Percentiles rank a stretch among this genome's conserved stretches.
phyloP scores from a whole-genome alignment of 2,329 filamentous ascomycete genomes.

The Xylogone sp. region DNA sequence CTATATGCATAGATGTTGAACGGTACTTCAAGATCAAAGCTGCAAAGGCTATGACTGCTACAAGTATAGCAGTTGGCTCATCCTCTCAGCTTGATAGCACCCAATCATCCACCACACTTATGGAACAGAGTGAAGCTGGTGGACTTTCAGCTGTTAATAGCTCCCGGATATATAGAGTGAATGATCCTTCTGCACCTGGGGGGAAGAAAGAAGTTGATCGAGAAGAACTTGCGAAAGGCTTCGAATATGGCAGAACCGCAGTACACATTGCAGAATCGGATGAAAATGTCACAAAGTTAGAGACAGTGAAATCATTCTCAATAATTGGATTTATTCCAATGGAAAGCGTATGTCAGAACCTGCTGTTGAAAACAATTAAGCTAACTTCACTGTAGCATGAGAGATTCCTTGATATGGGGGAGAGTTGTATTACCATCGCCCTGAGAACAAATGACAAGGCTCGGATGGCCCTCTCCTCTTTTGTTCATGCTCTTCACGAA shows the following conservation, averaged over 20 bases:
- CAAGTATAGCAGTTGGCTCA: constrained; percentile 61
- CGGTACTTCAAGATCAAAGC: constrained; percentile 84
- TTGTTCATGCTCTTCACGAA: constrained; percentile 84
- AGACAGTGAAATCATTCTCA: constrained; percentile 70
- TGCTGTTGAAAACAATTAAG: not conserved
- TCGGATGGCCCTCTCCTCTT: constrained; percentile 78
- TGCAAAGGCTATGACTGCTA: constrained; percentile 71
- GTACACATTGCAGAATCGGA: constrained; percentile 87
- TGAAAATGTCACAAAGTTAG: constrained; percentile 81
- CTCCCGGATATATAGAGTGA: constrained; percentile 75
- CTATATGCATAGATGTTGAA: constrained; percentile 81
- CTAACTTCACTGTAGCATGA: constrained; percentile 57
- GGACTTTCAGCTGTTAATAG: constrained; percentile 69
- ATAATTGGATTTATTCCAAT: constrained; percentile 82
- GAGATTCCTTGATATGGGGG: constrained; percentile 80
- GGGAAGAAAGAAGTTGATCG: constrained; percentile 78
- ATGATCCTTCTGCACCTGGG: constrained; percentile 69
- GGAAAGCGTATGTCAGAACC: constrained; percentile 51
- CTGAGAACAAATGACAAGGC: constrained; percentile 78
- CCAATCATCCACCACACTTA: constrained; percentile 49
- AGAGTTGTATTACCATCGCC: constrained; percentile 72
- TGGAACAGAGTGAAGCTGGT: constrained; percentile 35
- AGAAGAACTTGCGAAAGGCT: constrained; percentile 87
- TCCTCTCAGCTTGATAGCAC: constrained; percentile 28
- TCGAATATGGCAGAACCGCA: constrained; percentile 86